Conservation (phyloP, 495 filamentous ascomycete genomes). For the Neurospora sp. region DNA sequence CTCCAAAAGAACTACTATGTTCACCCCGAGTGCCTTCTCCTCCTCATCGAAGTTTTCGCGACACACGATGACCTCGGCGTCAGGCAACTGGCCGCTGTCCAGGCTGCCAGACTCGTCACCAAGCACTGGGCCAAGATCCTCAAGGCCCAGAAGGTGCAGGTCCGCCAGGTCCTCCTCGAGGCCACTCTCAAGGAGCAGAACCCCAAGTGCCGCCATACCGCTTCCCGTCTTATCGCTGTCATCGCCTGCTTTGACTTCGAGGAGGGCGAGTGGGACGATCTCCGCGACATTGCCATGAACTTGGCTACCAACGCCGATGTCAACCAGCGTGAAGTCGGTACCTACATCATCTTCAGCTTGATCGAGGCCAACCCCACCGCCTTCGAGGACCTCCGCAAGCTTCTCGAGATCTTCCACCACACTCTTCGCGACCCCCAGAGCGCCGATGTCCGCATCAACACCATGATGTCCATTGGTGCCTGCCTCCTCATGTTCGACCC, state of each 20-base stretch:
- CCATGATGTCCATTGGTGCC: constrained; percentile 83
- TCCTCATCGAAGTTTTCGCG: constrained; percentile 76
- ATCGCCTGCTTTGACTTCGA: constrained; percentile 80
- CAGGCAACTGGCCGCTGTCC: constrained; percentile 82
- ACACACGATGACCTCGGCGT: constrained; percentile 61
- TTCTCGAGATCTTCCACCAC: constrained; percentile 74
- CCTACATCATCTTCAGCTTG: constrained; percentile 87
- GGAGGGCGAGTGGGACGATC: constrained; percentile 76
- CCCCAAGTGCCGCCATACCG: constrained; percentile 68
- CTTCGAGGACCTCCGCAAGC: constrained; percentile 65
- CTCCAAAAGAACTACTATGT: constrained; percentile 88
- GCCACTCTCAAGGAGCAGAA: constrained; percentile 68
- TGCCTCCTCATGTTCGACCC: constrained; percentile 79
- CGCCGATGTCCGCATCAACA: constrained; percentile 86
- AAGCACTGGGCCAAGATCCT: constrained; percentile 75
- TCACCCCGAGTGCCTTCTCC: constrained; percentile 68
- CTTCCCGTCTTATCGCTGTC: constrained; percentile 76
- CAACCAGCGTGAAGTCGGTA: constrained; percentile 75
- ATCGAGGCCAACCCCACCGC: constrained; percentile 74
- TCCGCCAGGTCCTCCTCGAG: constrained; percentile 73
- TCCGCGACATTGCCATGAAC: constrained; percentile 63
- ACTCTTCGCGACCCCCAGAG: constrained; percentile 89
- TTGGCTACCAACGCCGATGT: constrained; percentile 62
- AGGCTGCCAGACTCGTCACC: constrained; percentile 66
- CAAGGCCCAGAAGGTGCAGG: constrained; percentile 53